phyloP scores from a whole-genome alignment of 106 monocot genomes.

The Dendrobium nobile region DNA sequence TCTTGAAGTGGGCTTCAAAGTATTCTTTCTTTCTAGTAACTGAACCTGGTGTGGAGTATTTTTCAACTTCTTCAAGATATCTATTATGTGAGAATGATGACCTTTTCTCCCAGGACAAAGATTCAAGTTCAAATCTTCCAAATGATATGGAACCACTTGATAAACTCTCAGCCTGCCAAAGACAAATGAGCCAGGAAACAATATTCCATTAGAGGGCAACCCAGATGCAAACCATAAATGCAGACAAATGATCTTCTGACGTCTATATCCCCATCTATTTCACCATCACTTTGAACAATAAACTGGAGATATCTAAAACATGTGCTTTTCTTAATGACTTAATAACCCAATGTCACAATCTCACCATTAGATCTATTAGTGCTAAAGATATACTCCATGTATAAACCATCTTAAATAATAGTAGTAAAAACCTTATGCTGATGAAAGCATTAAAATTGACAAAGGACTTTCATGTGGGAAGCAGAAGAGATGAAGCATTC shows the following conservation, averaged over 20 bases:
- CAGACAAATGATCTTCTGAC: not conserved
- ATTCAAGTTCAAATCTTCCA: conserved; percentile 70
- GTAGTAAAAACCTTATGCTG: not conserved
- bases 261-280: too few species aligned
- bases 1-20: conserved; percentile 83
- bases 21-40: conserved; percentile 80
- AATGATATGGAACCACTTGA: conserved; percentile 66
- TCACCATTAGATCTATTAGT: too few species aligned
- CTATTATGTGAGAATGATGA: conserved; percentile 72
- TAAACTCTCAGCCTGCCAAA: conserved; percentile 46
- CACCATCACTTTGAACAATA: too few species aligned
- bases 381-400: too few species aligned
- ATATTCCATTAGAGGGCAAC: not conserved
- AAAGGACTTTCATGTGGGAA: too few species aligned
- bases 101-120: conserved; percentile 74
- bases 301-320: too few species aligned
- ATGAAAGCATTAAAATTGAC: too few species aligned
- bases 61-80: conserved; percentile 85
- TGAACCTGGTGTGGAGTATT: conserved; percentile 70
- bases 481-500: too few species aligned
- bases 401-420: not conserved
- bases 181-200: conserved; percentile 1
- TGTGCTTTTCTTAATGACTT: too few species aligned
- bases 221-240: not conserved
- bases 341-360: too few species aligned